phyloP scores from a whole-genome alignment of 352 stramenopile species.

The Phytophthora idaei region DNA sequence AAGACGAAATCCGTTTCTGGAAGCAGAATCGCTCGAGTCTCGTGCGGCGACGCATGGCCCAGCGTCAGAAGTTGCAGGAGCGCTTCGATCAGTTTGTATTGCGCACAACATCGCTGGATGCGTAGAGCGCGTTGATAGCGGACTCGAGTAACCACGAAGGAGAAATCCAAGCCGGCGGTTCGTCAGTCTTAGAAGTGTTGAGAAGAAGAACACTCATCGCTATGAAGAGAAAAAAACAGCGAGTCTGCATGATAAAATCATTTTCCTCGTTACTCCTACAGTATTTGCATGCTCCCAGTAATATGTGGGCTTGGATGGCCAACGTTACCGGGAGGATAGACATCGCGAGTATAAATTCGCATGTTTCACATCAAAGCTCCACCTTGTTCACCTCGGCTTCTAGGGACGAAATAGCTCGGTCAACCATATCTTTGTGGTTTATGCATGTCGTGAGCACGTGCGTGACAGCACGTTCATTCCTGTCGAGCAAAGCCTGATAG shows the following conservation, averaged over 20 bases:
- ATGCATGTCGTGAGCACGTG: conserved; percentile 70
- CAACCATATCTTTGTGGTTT: conserved; percentile 67
- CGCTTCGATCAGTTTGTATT: conserved; percentile 86
- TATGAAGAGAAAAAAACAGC: conserved; percentile 10
- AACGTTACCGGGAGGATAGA: neutral
- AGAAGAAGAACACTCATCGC: conserved; percentile 9
- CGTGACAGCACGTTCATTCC: conserved; percentile 63
- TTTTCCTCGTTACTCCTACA: conserved; percentile 37
- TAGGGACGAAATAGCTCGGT: conserved; percentile 63
- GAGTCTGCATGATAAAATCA: conserved; percentile 31
- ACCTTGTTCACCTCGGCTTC: conserved; percentile 60
- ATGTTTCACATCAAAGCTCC: conserved; percentile 42
- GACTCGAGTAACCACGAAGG: conserved; percentile 20
- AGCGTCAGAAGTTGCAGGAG: conserved; percentile 86
- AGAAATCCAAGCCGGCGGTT: conserved; percentile 1
- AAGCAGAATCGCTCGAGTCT: conserved; percentile 82
- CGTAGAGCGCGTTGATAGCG: conserved; percentile 20
- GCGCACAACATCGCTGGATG: conserved; percentile 59
- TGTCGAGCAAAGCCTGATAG: conserved; percentile 60
- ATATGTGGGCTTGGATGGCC: conserved; percentile 7
- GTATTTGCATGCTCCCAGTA: conserved; percentile 19
- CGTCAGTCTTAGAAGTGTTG: conserved; percentile 1
- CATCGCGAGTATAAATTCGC: conserved; percentile 8
- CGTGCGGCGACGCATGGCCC: conserved; percentile 74
- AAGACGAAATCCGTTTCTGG: conserved; percentile 88